Evolutionary conservation across 108 stramenopile species (phyloP), one percentile per base, ranked within the genome.

Genomic region (Ochromonas danica): DNA sequence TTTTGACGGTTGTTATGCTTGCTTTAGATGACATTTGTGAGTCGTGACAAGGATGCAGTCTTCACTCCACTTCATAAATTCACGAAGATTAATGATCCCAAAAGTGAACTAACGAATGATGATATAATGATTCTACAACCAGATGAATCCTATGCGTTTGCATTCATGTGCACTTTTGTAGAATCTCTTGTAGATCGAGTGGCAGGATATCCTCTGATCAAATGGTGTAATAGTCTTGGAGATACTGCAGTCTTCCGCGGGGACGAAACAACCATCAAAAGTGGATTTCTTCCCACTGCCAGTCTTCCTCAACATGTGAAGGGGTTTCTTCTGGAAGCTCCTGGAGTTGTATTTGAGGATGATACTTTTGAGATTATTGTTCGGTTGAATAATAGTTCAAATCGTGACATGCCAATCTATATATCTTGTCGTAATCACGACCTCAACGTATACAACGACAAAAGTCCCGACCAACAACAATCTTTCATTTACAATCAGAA

Each of bases 91-190:
- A n/a, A n/a, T n/a, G n/a, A n/a, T n/a, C n/a, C n/a, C n/a, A n/a
- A n/a, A n/a, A n/a, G n/a, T n/a, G n/a, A n/a, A n/a, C n/a, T n/a
- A n/a, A n/a, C n/a, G 22, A 41, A 67, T 36, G 43, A 45, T 36
- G 36, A 39, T 6, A 6, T 36, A 60, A 14, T 60, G 28, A 6
- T 33, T 14, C 25, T 75, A 41, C 43, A 33, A 22, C 40, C 72
- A 6, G 72, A 75, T 60, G 72, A 75, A 75, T 30, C n/a, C 40
- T 36, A 33, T 27, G 72, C 72, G 10, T 75, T 75, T 41, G 72
- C 72, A 45, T 75, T 75, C 31, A 28, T 27, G 27, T 45, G 6
- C 31, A 75, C 72, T 6, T 35, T 41, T 6, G 3, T 27, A 6
- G 72, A 45, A 14, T 3, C 6, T 36, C 6, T 60, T 27, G 30